Evolutionary conservation across 345 rosid species (phyloP).

Genomic region (Lepidium aucheri): DNA sequence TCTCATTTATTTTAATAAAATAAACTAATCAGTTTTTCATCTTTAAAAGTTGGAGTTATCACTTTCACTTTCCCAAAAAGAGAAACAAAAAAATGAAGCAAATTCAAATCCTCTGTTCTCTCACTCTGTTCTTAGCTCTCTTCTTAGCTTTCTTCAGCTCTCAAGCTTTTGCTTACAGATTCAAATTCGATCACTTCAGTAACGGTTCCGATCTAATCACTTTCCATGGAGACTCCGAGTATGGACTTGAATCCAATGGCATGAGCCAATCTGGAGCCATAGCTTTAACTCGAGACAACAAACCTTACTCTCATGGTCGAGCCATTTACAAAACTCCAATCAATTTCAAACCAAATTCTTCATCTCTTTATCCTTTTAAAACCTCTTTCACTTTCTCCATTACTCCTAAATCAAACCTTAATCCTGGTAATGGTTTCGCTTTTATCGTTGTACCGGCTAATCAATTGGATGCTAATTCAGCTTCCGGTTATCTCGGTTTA

Average conservation of each 20-base stretch:
- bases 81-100: neutral
- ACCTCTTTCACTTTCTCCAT: constrained; percentile 35
- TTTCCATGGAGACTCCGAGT: constrained; percentile 20
- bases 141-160: neutral
- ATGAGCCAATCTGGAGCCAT: constrained; percentile 4
- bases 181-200: constrained; percentile 22
- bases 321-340: constrained; percentile 14
- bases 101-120: constrained; percentile 1
- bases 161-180: constrained; percentile 1
- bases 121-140: too few relatives aligned
- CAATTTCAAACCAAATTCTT: constrained; percentile 5
- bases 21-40: neutral
- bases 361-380: constrained; percentile 15
- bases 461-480: constrained; percentile 13
- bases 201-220: neutral
- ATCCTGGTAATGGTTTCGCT: constrained; percentile 24
- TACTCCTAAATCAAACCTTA: constrained; percentile 17
- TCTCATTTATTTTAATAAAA: neutral
- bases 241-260: neutral
- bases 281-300: neutral
- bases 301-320: constrained; percentile 23
- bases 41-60: neutral
- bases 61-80: constrained; percentile 5
- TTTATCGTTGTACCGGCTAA: constrained; percentile 14
- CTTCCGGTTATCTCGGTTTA: constrained; percentile 29